Conservation (phyloP, 306 rosid genomes). For the Geum urbanum region DNA sequence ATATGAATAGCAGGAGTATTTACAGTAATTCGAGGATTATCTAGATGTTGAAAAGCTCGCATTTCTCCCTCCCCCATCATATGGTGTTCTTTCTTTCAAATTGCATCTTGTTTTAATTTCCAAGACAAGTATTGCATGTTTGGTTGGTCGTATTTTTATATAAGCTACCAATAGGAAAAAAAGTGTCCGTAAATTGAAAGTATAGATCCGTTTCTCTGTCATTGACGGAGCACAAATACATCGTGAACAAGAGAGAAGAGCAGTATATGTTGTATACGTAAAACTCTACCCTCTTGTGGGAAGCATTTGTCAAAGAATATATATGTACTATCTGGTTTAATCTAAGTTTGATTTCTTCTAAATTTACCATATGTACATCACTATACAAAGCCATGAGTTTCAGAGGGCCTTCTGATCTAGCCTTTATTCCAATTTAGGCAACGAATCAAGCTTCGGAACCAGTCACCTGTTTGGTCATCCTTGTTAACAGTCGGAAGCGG, state of each 20-base stretch:
- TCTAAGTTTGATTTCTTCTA: slow-evolving; percentile 12
- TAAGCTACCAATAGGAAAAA: too few relatives aligned
- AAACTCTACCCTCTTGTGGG: slow-evolving; percentile 21
- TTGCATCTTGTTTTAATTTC: too few relatives aligned
- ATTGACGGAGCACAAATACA: slow-evolving; percentile 28
- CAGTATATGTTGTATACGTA: slow-evolving; percentile 8
- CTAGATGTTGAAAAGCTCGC: too few relatives aligned
- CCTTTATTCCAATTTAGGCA: slow-evolving; percentile 99
- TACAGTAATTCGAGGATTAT: too few relatives aligned
- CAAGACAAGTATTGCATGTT: too few relatives aligned
- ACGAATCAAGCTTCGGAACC: slow-evolving; percentile 97
- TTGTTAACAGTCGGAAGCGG: slow-evolving; percentile 98
- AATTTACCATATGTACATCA: slow-evolving; percentile 42
- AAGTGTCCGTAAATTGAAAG: not conserved
- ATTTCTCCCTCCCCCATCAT: too few relatives aligned
- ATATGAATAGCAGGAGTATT: too few relatives aligned
- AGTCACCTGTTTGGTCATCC: slow-evolving; percentile 95
- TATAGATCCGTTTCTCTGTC: slow-evolving; percentile 24
- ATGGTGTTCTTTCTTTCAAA: too few relatives aligned
- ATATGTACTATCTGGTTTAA: too few relatives aligned
- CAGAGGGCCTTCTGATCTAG: slow-evolving; percentile 92
- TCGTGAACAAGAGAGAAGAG: slow-evolving; percentile 9
- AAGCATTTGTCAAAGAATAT: slow-evolving; percentile 24
- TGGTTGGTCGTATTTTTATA: too few relatives aligned
- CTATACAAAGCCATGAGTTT: slow-evolving; percentile 34